Percentiles rank a stretch among this genome's conserved stretches.
phyloP scores from a whole-genome alignment of 2,329 filamentous ascomycete species.

The Fusarium praegraminearum region DNA sequence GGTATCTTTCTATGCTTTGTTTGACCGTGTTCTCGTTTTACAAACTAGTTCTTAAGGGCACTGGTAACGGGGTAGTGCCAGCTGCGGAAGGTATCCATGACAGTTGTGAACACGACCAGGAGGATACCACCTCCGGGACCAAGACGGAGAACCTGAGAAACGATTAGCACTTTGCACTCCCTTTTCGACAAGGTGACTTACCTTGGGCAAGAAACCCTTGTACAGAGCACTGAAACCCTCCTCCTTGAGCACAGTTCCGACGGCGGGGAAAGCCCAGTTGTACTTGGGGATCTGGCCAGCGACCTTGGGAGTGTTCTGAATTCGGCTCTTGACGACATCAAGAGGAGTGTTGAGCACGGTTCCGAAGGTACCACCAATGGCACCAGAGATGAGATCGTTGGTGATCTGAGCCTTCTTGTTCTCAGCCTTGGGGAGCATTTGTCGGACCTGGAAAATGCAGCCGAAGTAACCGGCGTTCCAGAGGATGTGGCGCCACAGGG shows the following conservation, averaged over 20 bases:
- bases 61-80: constrained; percentile 50
- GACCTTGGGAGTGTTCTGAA: constrained; percentile 91
- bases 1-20: constrained; percentile 36
- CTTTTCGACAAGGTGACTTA: constrained; percentile 65
- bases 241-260: constrained; percentile 89
- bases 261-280: constrained; percentile 95
- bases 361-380: constrained; percentile 86
- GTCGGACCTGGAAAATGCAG: constrained; percentile 96
- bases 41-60: constrained; percentile 16
- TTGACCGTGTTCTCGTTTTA: constrained; percentile 8
- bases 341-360: constrained; percentile 95
- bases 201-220: constrained; percentile 98
- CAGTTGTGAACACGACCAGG: constrained; percentile 86
- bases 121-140: constrained; percentile 74
- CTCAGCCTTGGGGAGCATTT: constrained; percentile 82
- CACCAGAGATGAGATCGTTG: constrained; percentile 89
- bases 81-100: constrained; percentile 92
- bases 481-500: constrained; percentile 88
- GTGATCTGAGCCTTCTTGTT: constrained; percentile 84
- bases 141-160: constrained; percentile 58
- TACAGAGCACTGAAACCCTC: constrained; percentile 93
- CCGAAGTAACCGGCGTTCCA: constrained; percentile 99
- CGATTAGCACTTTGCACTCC: constrained; percentile 4
- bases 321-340: constrained; percentile 98
- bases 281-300: constrained; percentile 90